These are phyloP conservation scores for Asterochloris sp. DNA, from an alignment of 139 green algal genomes.

Conservation along the genomic window DNA sequence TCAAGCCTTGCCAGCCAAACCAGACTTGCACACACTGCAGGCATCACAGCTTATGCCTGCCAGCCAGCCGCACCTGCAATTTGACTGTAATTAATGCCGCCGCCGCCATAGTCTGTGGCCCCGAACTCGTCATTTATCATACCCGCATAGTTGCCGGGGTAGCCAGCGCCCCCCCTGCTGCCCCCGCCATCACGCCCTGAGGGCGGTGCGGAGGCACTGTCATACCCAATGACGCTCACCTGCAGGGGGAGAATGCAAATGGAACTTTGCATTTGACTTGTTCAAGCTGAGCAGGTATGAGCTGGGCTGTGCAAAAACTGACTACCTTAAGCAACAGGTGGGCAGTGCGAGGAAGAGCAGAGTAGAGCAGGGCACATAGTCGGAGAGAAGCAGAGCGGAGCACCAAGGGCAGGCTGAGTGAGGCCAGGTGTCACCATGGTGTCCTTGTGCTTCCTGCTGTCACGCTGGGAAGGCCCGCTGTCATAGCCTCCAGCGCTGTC, in stretches of 20 bases:
- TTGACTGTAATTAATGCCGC: conserved; percentile 26
- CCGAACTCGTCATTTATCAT: too few species aligned
- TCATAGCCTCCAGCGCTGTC: background rate
- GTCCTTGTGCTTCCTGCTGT: too few species aligned
- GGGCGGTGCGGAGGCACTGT: too few species aligned
- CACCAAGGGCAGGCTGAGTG: background rate
- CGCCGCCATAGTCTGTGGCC: conserved; percentile 1
- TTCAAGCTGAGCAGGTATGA: too few species aligned
- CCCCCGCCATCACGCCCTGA: too few species aligned
- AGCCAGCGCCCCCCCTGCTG: background rate
- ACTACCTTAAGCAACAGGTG: background rate
- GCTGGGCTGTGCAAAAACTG: background rate
- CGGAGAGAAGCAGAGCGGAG: background rate
- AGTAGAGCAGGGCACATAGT: background rate
- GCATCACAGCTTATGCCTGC: too few species aligned
- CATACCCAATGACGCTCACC: too few species aligned
- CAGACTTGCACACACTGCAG: background rate
- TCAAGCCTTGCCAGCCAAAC: background rate
- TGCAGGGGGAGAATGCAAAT: too few species aligned
- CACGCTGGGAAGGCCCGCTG: too few species aligned
- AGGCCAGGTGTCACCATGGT: too few species aligned
- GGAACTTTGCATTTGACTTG: too few species aligned
- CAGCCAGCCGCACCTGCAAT: conserved; percentile 23
- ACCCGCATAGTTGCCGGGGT: background rate
- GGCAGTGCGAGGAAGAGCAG: background rate